A percentile compares a stretch with the other conserved stretches of the same genome.
These are phyloP conservation scores for Colletotrichum karsti DNA, from an alignment of 2,329 filamentous ascomycete species.

Conservation along the genomic window DNA sequence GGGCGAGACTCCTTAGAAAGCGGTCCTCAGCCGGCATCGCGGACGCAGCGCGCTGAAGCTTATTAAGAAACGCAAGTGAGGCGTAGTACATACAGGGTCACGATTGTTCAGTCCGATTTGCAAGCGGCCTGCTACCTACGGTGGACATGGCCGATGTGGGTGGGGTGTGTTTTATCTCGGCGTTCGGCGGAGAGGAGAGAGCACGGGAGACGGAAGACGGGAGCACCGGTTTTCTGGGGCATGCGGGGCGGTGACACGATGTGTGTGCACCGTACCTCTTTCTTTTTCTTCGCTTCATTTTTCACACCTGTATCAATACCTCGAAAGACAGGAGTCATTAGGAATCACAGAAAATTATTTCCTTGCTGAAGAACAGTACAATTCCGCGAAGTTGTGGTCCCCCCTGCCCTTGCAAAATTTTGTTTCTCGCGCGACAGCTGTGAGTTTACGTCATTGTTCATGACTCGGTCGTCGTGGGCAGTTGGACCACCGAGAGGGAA, in stretches of 20 bases:
- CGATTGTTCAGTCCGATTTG: not conserved
- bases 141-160: not conserved
- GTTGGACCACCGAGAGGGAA: not conserved
- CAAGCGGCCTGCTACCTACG: not conserved
- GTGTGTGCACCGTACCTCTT: not conserved
- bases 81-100: not conserved
- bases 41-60: not conserved
- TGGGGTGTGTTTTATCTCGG: not conserved
- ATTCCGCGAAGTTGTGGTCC: too few relatives aligned
- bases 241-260: not conserved
- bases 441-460: conserved; percentile 18
- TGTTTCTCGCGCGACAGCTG: not conserved
- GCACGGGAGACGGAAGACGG: not conserved
- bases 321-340: not conserved
- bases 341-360: not conserved
- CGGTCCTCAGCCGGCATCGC: not conserved
- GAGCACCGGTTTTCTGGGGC: not conserved
- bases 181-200: not conserved
- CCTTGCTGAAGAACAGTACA: not conserved
- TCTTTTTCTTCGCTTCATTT: not conserved
- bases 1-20: conserved; percentile 11
- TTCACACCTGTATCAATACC: conserved; percentile 9
- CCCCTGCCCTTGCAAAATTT: too few relatives aligned
- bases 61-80: not conserved
- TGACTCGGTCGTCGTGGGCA: conserved; percentile 20